These are phyloP conservation scores for Lantana camara DNA, from an alignment of 257 asterid genomes.

Conservation along the genomic window DNA sequence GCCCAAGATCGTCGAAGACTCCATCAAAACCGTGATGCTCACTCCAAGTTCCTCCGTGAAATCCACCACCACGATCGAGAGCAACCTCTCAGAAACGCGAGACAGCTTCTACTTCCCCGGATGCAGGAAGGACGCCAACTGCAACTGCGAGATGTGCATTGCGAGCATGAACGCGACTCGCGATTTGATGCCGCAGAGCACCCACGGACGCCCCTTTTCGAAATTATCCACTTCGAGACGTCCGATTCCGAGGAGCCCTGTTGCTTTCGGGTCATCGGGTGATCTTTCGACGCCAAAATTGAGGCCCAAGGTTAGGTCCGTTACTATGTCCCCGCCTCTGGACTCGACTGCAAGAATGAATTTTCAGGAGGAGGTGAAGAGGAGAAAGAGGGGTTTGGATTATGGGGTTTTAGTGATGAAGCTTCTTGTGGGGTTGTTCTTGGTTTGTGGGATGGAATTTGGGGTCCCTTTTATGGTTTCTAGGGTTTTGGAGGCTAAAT, in stretches of 20 bases:
- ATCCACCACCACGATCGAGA: slow-evolving; percentile 49
- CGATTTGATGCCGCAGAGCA: slow-evolving; percentile 66
- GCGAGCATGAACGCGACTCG: slow-evolving; percentile 86
- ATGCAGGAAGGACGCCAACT: slow-evolving; percentile 81
- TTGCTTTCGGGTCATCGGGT: slow-evolving; percentile 41
- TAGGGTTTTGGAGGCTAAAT: slow-evolving; percentile 38
- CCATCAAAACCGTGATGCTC: slow-evolving; percentile 46
- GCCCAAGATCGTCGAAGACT: slow-evolving; percentile 24
- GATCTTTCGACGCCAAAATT: slow-evolving; percentile 48
- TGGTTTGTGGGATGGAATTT: slow-evolving; percentile 46
- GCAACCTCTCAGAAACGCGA: slow-evolving; percentile 43
- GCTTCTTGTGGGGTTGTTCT: slow-evolving; percentile 40
- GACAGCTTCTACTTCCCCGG: slow-evolving; percentile 73
- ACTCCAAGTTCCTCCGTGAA: slow-evolving; percentile 68
- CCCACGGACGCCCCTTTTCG: slow-evolving; percentile 47
- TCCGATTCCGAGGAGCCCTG: slow-evolving; percentile 50
- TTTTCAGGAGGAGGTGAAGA: slow-evolving; percentile 36
- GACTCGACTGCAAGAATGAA: slow-evolving; percentile 30
- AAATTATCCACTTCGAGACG: slow-evolving; percentile 48
- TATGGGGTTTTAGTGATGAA: slow-evolving; percentile 35
- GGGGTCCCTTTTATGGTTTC: slow-evolving; percentile 53
- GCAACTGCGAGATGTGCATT: slow-evolving; percentile 76
- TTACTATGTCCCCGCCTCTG: slow-evolving; percentile 32
- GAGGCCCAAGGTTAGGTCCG: slow-evolving; percentile 18
- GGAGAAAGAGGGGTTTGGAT: slow-evolving; percentile 38